Percentiles rank a stretch among this genome's conserved stretches.
Conservation (phyloP, 2,329 filamentous ascomycete genomes). For the Paracamarosporium sp. region DNA sequence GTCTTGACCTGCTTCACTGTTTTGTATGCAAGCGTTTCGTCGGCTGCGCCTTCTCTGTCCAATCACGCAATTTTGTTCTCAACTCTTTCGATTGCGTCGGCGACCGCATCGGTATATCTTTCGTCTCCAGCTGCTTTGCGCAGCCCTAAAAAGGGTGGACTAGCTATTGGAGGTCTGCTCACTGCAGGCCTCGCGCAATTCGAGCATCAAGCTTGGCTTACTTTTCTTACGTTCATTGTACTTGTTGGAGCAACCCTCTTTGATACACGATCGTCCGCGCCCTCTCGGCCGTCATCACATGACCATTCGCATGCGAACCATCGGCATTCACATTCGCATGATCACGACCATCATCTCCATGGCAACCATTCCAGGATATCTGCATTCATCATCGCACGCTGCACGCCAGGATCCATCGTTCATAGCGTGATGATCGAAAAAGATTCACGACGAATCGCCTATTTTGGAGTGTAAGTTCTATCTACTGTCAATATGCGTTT, state of each 20-base stretch:
- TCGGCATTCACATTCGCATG: constrained; percentile 34
- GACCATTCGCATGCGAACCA: constrained; percentile 38
- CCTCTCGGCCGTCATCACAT: constrained; percentile 37
- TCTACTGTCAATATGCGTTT: not conserved
- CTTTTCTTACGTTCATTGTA: constrained; percentile 29
- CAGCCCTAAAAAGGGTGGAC: constrained; percentile 42
- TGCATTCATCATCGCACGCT: constrained; percentile 71
- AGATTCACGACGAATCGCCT: constrained; percentile 93
- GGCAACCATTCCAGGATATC: constrained; percentile 72
- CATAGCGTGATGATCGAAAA: constrained; percentile 88
- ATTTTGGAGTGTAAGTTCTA: constrained; percentile 82
- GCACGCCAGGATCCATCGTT: constrained; percentile 75
- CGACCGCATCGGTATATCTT: constrained; percentile 52
- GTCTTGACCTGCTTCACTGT: constrained; percentile 46
- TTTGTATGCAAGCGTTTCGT: constrained; percentile 40
- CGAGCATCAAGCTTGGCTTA: constrained; percentile 23
- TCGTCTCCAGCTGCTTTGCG: constrained; percentile 51
- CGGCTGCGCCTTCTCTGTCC: constrained; percentile 40
- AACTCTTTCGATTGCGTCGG: constrained; percentile 49
- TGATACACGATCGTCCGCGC: constrained; percentile 43
- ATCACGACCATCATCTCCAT: constrained; percentile 46
- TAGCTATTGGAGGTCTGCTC: constrained; percentile 37
- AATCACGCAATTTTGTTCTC: constrained; percentile 46
- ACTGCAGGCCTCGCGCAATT: constrained; percentile 30
- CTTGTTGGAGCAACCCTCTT: constrained; percentile 49